Base-by-base conservation (phyloP, 78 protist species). In the Dictyostelium brefeldianum region DNA sequence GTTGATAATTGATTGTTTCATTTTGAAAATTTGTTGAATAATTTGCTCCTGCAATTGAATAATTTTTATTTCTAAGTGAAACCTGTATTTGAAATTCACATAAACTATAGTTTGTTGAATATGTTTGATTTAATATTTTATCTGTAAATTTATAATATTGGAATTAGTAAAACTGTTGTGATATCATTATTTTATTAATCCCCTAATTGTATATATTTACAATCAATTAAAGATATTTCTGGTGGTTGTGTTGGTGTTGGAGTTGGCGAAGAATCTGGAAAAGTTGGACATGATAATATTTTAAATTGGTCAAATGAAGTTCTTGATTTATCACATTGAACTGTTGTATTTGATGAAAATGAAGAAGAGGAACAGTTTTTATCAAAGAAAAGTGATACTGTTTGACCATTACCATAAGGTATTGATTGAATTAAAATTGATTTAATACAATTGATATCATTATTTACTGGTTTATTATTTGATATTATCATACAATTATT, bases 41-140 rank as follows among this genome's bases (percentile, higher is more conserved):
- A 31, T 67, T 67, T 67, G 75, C 75, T 14, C 11, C 11, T 9
- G 5, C 27, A 67, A 67, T 29, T 31, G 6, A 15, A 67, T 67
- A 67, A 6, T 48, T 67, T 12, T 25, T 15, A 67, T 31, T 67
- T 31, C 31, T 67, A 27, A 67, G 31, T 31, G 17, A 5, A 31
- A 29, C 27, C 12, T 67, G 75, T 15, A 67, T 29, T 25, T 5
- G 15, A 67, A 67, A 14, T 67, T 67, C 48, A 67, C 75, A 67
- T 10, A 11, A 9, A 11, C 74, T 43, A 67, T 67, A 7, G 8
- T n/a, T n/a, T 27, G 27, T 31, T 67, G 48, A 67, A 67, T 67
- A 67, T 12, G 75, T 31, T 67, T 67, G 75, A 29, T 67, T 65
- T 65, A 65, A 29, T 10, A 65, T 59, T 59, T 8, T 59, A 65